Percentiles rank a stretch among this genome's conserved stretches.
phyloP scores from a whole-genome alignment of 164 flowering plant species.

The Tetrastigma voinierianum region DNA sequence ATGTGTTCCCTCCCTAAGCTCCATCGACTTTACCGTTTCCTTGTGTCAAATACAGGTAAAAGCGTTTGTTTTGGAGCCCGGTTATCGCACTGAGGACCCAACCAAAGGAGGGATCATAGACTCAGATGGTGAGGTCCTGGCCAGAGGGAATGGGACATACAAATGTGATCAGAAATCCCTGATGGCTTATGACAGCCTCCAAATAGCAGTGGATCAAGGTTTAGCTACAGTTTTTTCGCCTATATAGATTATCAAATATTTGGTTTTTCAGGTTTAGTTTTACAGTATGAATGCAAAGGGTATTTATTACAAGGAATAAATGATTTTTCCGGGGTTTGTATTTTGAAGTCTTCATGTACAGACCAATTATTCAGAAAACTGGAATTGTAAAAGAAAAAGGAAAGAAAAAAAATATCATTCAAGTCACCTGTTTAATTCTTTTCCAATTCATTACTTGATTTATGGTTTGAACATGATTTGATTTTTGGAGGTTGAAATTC shows the following conservation, averaged over 20 bases:
- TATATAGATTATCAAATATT: neutral
- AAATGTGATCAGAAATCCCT: slow-evolving; percentile 46
- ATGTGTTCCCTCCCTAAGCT: neutral
- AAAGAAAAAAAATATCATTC: too few relatives aligned
- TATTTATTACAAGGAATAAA: too few relatives aligned
- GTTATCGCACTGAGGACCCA: slow-evolving; percentile 49
- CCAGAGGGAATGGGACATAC: slow-evolving; percentile 81
- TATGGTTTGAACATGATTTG: too few relatives aligned
- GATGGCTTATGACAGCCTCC: slow-evolving; percentile 72
- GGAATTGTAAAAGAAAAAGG: neutral
- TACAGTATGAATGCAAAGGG: neutral
- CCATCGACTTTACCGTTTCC: neutral
- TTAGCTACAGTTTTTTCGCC: slow-evolving; percentile 86
- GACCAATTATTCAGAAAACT: neutral
- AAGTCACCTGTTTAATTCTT: too few relatives aligned
- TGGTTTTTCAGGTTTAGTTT: neutral
- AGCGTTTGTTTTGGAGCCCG: slow-evolving; percentile 80
- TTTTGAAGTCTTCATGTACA: neutral
- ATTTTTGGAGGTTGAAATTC: too few relatives aligned
- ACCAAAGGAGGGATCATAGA: slow-evolving; percentile 86
- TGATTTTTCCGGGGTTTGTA: too few relatives aligned
- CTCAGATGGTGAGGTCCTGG: slow-evolving; percentile 91
- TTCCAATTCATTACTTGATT: too few relatives aligned
- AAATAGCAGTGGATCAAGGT: slow-evolving; percentile 75
- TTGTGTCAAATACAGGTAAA: slow-evolving; percentile 56